Conservation (phyloP, 2,329 filamentous ascomycete species). For the Xylariaceae sp. region DNA sequence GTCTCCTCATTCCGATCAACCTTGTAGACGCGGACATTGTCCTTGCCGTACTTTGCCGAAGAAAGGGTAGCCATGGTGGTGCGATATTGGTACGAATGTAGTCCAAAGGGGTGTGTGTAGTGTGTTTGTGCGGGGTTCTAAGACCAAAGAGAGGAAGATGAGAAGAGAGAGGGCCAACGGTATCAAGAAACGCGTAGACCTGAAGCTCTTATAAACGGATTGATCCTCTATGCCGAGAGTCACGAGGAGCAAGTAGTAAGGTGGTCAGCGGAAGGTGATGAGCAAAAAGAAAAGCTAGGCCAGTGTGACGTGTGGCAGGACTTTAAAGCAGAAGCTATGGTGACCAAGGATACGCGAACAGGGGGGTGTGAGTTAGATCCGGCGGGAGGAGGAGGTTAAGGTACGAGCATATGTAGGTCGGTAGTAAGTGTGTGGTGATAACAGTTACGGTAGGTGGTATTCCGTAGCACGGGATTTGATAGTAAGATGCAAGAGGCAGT, state of each 20-base stretch:
- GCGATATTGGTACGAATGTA: background rate
- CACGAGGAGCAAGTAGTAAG: background rate
- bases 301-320: slow-evolving; percentile 17
- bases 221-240: slow-evolving; percentile 1
- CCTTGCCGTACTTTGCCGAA: slow-evolving; percentile 79
- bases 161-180: background rate
- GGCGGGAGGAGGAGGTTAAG: no score
- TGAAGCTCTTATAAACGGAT: slow-evolving; percentile 15
- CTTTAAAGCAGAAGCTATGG: background rate
- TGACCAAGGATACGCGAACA: background rate
- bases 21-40: slow-evolving; percentile 98
- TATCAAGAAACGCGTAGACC: background rate
- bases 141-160: background rate
- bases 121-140: background rate
- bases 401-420: no score
- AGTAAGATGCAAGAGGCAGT: no score
- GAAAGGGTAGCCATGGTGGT: slow-evolving; percentile 50
- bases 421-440: no score
- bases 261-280: slow-evolving; percentile 2
- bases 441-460: no score
- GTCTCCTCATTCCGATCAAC: slow-evolving; percentile 74
- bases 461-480: no score
- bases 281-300: slow-evolving; percentile 2
- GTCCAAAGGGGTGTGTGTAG: background rate
- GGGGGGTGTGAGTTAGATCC: background rate